Percentiles rank a stretch among this genome's conserved stretches.
Evolutionary conservation across 805 yeast genomes (phyloP).

Genomic region (Metschnikowia peoriensis): DNA sequence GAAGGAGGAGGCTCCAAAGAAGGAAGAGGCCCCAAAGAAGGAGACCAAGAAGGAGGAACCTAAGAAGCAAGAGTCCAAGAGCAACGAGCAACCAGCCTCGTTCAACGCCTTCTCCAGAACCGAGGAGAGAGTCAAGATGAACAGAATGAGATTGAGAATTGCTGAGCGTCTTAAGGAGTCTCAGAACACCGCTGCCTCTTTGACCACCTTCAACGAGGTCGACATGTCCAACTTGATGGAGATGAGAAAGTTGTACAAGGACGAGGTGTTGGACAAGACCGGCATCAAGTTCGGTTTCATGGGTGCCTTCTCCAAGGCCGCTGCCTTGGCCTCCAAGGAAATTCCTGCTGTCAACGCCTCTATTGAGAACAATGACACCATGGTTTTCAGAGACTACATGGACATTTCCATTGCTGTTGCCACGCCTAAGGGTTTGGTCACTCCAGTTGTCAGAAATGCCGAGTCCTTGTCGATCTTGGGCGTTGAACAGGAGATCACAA

Average conservation of each 20-base stretch:
- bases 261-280: conserved; percentile 89
- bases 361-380: conserved; percentile 86
- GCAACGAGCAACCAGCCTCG: conserved; percentile 23
- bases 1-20: conserved; percentile 20
- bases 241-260: conserved; percentile 95
- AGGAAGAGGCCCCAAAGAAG: conserved; percentile 26
- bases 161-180: conserved; percentile 99
- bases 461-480: conserved; percentile 87
- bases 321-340: conserved; percentile 88
- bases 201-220: conserved; percentile 96
- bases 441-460: conserved; percentile 96
- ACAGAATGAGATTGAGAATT: conserved; percentile 98
- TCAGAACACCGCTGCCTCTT: conserved; percentile 97
- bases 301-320: conserved; percentile 97
- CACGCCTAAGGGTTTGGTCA: conserved; percentile 97
- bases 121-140: conserved; percentile 95
- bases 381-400: conserved; percentile 93
- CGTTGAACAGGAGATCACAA: conserved; percentile 80
- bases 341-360: conserved; percentile 94
- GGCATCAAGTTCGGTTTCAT: conserved; percentile 97
- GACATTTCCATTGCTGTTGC: conserved; percentile 97
- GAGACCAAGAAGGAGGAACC: conserved; percentile 34
- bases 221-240: conserved; percentile 92
- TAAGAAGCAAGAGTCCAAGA: conserved; percentile 13
- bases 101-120: conserved; percentile 65